These are phyloP conservation scores for Linderniella brevidens DNA, from an alignment of 257 asterid species.

Conservation along the genomic window DNA sequence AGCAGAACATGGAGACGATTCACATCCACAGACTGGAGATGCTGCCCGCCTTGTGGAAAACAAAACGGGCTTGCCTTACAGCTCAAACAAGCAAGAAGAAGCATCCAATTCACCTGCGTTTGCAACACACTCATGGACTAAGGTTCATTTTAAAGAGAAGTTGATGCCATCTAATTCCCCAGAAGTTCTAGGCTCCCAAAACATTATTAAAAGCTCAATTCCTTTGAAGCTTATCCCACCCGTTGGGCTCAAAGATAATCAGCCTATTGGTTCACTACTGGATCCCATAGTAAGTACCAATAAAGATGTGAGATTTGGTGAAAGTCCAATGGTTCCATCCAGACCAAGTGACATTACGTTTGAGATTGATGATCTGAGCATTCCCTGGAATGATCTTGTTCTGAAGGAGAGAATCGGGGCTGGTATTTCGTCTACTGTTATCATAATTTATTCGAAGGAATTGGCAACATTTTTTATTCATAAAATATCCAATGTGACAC, in stretches of 20 bases:
- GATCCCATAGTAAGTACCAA: conserved; percentile 25
- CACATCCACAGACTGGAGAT: too few relatives aligned
- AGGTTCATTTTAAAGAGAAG: conserved; percentile 38
- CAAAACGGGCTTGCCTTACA: too few relatives aligned
- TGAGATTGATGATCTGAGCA: conserved; percentile 97
- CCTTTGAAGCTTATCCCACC: conserved; percentile 29
- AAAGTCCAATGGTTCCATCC: conserved; percentile 22
- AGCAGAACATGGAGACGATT: too few relatives aligned
- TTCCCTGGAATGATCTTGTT: conserved; percentile 86
- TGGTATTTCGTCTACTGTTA: conserved; percentile 28
- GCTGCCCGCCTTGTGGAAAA: too few relatives aligned
- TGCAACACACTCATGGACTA: conserved; percentile 15
- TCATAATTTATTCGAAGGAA: neutral
- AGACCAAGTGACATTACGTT: conserved; percentile 67
- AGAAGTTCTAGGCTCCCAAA: conserved; percentile 22
- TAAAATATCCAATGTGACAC: conserved; percentile 9
- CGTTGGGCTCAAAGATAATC: conserved; percentile 22
- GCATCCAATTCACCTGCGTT: too few relatives aligned
- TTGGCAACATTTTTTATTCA: neutral
- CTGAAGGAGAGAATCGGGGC: conserved; percentile 94
- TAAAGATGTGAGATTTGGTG: conserved; percentile 19
- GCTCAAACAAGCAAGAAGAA: too few relatives aligned
- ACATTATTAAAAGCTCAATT: conserved; percentile 17
- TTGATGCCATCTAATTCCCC: conserved; percentile 18
- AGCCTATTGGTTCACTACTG: conserved; percentile 19